These are phyloP conservation scores for Pueraria montana DNA, from an alignment of 306 rosid species.

Conservation along the genomic window DNA sequence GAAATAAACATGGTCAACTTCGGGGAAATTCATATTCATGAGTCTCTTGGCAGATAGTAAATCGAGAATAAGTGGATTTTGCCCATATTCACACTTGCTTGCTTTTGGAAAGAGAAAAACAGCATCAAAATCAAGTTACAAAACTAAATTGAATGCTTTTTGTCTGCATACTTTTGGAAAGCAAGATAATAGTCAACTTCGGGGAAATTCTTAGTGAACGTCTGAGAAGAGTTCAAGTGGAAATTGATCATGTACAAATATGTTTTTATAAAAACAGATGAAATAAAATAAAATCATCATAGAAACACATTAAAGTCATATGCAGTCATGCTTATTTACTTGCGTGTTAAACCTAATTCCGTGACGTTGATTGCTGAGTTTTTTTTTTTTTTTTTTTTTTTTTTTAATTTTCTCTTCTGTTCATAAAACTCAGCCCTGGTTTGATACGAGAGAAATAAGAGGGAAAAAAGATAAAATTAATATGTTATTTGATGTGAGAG, in stretches of 20 bases:
- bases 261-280: background rate
- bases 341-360: background rate
- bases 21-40: constrained; percentile 31
- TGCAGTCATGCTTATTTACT: background rate
- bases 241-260: background rate
- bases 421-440: background rate
- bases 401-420: too few species aligned
- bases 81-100: constrained; percentile 33
- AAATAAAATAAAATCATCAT: background rate
- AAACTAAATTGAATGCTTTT: background rate
- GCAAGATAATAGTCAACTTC: constrained; percentile 2
- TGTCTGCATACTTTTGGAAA: background rate
- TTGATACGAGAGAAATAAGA: too few species aligned
- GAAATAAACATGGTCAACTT: constrained; percentile 24
- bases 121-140: background rate
- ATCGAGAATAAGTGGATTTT: background rate
- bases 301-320: background rate
- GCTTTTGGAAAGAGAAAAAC: background rate
- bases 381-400: background rate
- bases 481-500: too few species aligned
- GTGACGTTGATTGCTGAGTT: background rate
- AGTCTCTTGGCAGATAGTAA: background rate
- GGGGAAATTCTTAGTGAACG: constrained; percentile 15
- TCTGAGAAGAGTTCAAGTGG: background rate
- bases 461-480: too few species aligned